Percentiles rank a stretch among this genome's conserved stretches.
Evolutionary conservation across 1,284 basidiomycete genomes (phyloP).

Genomic region (Cryptococcus sp.): DNA sequence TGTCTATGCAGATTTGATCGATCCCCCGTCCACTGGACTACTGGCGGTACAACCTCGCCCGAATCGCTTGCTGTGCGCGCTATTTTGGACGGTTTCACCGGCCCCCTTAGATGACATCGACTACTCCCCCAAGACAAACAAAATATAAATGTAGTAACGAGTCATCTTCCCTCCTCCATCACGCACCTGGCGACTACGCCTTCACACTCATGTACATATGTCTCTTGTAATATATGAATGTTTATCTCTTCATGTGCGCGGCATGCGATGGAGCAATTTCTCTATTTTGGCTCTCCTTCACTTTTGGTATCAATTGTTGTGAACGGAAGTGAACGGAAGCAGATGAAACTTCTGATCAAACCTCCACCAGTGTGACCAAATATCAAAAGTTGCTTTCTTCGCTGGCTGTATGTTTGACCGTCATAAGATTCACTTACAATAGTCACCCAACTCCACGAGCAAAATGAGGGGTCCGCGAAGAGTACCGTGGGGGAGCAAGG

Average conservation of each 20-base stretch:
- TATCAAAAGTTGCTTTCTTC: background rate
- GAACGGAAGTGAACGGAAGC: background rate
- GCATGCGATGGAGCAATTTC: background rate
- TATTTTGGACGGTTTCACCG: constrained; percentile 35
- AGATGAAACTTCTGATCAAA: background rate
- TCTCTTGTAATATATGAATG: too few species aligned
- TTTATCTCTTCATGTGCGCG: background rate
- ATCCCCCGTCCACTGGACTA: constrained; percentile 49
- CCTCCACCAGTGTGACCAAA: background rate
- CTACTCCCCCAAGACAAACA: constrained; percentile 30
- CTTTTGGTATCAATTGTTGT: background rate
- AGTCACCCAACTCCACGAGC: background rate
- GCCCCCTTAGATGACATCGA: constrained; percentile 43
- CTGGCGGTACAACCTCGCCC: constrained; percentile 34
- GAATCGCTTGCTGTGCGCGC: constrained; percentile 37
- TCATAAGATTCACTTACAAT: background rate
- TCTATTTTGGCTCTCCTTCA: background rate
- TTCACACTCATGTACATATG: too few species aligned
- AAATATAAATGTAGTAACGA: constrained; percentile 3
- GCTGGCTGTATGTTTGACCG: background rate
- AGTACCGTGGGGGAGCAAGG: constrained; percentile 74
- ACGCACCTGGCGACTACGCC: too few species aligned
- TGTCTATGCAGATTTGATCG: constrained; percentile 32
- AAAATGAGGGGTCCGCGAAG: constrained; percentile 77
- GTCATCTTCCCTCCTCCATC: background rate